A percentile compares a stretch with the other conserved stretches of the same genome.
phyloP scores from a whole-genome alignment of 1,284 basidiomycete genomes.

The Boletus smithii region DNA sequence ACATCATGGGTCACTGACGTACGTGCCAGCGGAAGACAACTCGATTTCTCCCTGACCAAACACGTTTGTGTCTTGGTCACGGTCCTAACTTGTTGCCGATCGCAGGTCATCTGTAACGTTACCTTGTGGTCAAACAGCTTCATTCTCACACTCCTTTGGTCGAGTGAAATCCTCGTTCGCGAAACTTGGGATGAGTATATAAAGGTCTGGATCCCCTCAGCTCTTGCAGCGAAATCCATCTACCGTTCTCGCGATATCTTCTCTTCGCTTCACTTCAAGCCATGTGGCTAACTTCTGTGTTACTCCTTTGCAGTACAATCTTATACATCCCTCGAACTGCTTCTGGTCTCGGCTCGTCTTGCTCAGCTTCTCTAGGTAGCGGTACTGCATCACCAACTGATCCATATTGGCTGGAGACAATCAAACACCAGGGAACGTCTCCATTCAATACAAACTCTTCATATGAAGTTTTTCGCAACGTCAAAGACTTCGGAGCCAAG shows the following conservation, averaged over 20 bases:
- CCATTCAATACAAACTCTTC: constrained; percentile 54
- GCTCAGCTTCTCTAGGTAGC: constrained; percentile 16
- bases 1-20: constrained; percentile 1
- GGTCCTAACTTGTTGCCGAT: background rate
- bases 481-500: constrained; percentile 30
- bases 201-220: constrained; percentile 2
- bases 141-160: constrained; percentile 4
- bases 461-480: constrained; percentile 61
- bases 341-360: constrained; percentile 25
- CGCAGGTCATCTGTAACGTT: background rate
- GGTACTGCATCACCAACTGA: constrained; percentile 19
- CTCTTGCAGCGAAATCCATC: background rate
- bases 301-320: constrained; percentile 15
- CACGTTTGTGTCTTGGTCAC: constrained; percentile 2
- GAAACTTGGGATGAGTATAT: constrained; percentile 13
- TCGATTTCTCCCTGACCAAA: background rate
- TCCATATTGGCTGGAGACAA: constrained; percentile 61
- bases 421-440: constrained; percentile 56
- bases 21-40: constrained; percentile 3
- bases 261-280: background rate
- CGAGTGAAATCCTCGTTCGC: background rate
- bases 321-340: background rate
- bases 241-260: background rate
- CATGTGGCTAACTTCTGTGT: constrained; percentile 12
- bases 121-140: constrained; percentile 1